Conservation (phyloP, 768 basidiomycete species). For the Peribolospora baueri region DNA sequence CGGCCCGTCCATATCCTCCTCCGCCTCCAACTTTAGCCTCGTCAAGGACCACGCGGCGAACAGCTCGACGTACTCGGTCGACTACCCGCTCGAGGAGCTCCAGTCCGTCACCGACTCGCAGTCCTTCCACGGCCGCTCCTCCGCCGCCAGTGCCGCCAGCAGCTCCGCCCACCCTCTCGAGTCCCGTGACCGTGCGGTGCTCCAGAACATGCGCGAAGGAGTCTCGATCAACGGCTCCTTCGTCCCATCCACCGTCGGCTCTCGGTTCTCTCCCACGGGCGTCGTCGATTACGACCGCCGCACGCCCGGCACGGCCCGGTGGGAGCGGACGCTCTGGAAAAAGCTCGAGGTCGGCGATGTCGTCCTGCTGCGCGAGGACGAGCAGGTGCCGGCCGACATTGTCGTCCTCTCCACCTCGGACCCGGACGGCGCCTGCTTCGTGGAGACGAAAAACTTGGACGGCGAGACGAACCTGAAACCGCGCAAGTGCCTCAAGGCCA, state of each 20-base stretch:
- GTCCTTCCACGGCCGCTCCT: slow-evolving; percentile 1
- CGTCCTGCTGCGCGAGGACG: slow-evolving; percentile 70
- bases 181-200: background rate
- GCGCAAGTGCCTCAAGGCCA: slow-evolving; percentile 49
- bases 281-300: slow-evolving; percentile 61
- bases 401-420: slow-evolving; percentile 79
- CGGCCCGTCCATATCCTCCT: too few relatives aligned
- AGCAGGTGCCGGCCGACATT: slow-evolving; percentile 90
- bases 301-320: slow-evolving; percentile 43
- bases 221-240: slow-evolving; percentile 18
- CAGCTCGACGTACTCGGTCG: slow-evolving; percentile 1
- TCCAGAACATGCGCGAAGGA: slow-evolving; percentile 1
- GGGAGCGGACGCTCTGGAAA: slow-evolving; percentile 97
- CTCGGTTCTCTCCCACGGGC: slow-evolving; percentile 27
- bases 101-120: background rate
- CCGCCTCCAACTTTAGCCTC: background rate
- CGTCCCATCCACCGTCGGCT: slow-evolving; percentile 14
- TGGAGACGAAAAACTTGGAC: slow-evolving; percentile 95
- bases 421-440: slow-evolving; percentile 69
- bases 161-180: background rate
- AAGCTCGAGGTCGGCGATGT: slow-evolving; percentile 95
- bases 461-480: slow-evolving; percentile 94
- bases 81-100: background rate
- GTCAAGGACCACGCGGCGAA: background rate
- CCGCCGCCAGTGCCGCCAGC: slow-evolving; percentile 3